phyloP scores from a whole-genome alignment of 352 stramenopile species.

The Peronospora tabacina region DNA sequence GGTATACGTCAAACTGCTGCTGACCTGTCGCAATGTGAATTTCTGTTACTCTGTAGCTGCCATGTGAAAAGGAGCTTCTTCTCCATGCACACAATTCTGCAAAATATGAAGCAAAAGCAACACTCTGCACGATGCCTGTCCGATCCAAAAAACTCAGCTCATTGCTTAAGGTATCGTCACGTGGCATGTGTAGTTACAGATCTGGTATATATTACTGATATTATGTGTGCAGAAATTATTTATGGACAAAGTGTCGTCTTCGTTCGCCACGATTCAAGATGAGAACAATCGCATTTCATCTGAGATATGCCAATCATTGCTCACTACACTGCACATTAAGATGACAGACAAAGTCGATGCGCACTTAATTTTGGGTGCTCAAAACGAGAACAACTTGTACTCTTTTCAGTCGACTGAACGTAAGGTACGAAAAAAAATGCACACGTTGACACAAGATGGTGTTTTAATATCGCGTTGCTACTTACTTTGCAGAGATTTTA shows the following conservation, averaged over 20 bases:
- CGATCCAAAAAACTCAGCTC: conserved; percentile 52
- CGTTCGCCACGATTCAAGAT: conserved; percentile 60
- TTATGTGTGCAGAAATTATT: conserved; percentile 59
- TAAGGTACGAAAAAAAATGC: conserved; percentile 34
- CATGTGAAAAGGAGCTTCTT: conserved; percentile 51
- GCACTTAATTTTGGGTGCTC: conserved; percentile 35
- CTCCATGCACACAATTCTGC: conserved; percentile 38
- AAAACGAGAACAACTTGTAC: conserved; percentile 52
- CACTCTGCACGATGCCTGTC: conserved; percentile 58
- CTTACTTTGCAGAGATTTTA: conserved; percentile 50
- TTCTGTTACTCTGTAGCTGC: conserved; percentile 39
- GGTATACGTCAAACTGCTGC: neutral
- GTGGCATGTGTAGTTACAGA: neutral
- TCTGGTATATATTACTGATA: conserved; percentile 4
- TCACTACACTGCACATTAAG: conserved; percentile 43
- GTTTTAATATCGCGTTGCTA: neutral
- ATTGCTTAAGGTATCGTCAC: conserved; percentile 42
- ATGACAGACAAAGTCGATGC: conserved; percentile 55
- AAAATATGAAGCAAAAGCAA: conserved; percentile 38
- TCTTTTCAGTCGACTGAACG: conserved; percentile 59
- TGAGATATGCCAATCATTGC: conserved; percentile 46
- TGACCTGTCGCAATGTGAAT: conserved; percentile 2
- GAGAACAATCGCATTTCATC: conserved; percentile 65
- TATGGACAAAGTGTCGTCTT: conserved; percentile 58
- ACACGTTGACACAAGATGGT: neutral